A percentile compares a stretch with the other conserved stretches of the same genome.
Conservation (phyloP, 179 eudicot species). For the Beta lomatogona region DNA sequence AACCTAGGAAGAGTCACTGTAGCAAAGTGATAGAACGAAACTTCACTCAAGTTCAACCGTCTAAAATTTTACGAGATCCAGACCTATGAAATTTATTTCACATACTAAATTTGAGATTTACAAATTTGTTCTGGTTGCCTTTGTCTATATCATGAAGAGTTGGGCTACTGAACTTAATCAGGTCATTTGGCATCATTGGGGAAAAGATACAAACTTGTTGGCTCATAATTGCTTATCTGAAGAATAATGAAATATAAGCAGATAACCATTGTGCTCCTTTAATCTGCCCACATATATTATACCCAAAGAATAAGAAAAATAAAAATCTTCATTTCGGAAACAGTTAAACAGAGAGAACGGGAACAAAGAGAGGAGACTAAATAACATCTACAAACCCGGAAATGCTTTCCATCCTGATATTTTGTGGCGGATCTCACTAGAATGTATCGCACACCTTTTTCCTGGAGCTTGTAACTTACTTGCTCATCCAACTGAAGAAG, state of each 20-base stretch:
- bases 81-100: neutral
- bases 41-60: neutral
- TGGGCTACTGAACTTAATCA: neutral
- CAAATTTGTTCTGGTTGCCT: neutral
- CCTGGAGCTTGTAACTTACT: conserved; percentile 45
- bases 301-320: no score
- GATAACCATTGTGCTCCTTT: neutral
- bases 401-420: conserved; percentile 76
- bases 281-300: no score
- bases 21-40: neutral
- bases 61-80: neutral
- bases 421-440: conserved; percentile 60
- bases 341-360: no score
- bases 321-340: no score
- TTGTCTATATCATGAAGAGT: neutral
- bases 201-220: neutral
- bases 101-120: neutral
- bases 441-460: conserved; percentile 48
- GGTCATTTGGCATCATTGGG: neutral
- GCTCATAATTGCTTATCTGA: neutral
- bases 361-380: neutral
- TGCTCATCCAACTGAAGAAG: conserved; percentile 54
- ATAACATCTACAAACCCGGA: conserved; percentile 47
- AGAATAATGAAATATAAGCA: neutral
- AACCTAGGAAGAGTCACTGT: neutral